Base-by-base conservation (phyloP, 2,329 filamentous ascomycete species). In the Paracorniculantispora psalliotae region DNA sequence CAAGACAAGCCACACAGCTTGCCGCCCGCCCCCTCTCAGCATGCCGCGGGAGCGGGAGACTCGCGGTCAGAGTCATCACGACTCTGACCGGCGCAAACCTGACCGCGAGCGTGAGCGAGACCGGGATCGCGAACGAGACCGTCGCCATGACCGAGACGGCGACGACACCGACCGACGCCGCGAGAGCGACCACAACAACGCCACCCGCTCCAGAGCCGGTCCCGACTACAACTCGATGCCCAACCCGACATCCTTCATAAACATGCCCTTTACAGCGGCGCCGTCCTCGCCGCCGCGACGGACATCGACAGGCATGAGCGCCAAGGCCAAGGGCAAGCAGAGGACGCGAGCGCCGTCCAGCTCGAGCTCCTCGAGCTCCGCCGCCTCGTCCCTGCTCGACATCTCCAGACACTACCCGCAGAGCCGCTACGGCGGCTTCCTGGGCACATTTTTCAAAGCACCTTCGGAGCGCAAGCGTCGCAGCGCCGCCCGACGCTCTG, bases 361-460 rank as follows among this genome's bases (percentile, higher is more conserved):
- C 43, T 67, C 71, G 8, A 68, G 68, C 30, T 75, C 73, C 19
- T 72, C 71, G 61, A 67, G 77, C 59, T 84, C 79, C 39, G 80
- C 80, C 44, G 82, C 80, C 17, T 80, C 79, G 17, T 88, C 85
- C 1, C 78, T 86, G 59, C 72, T 90, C 57, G 87, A 91, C 66
- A 86, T 91, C 55, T 89, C 87, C 51, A 79, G 79, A 41, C 75
- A 79, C 55, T 77, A 76, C 19, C 69, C 74, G 60, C 74, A 72
- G 43, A 76, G 76, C 7, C 74, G 78, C 57, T 73, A 76, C 43
- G 78, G 81, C 61, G 82, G 85, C 41, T 78, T 84, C 57, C 74
- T 91, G 46, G 74, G 75, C 59, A 79, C 83, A 17, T 89, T 90
- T 67, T 89, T 88, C 69, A 82, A 77, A 4, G 77, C 83, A 6